These are phyloP conservation scores for Inonotus hispidus DNA, from an alignment of 1,284 basidiomycete genomes.

Conservation along the genomic window DNA sequence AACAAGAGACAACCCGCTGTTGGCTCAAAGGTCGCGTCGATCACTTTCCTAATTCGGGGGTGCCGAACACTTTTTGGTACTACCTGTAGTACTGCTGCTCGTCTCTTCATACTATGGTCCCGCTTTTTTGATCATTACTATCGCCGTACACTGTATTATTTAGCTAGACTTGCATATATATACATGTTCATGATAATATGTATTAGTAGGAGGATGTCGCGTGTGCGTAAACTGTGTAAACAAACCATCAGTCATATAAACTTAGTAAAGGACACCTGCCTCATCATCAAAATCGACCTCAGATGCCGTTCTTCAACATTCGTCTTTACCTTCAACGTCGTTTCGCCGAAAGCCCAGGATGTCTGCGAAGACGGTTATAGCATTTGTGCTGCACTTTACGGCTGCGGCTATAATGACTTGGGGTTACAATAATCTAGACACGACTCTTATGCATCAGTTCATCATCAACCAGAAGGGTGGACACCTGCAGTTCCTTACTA, in stretches of 20 bases:
- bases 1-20: too few relatives aligned
- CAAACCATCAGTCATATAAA: too few relatives aligned
- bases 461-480: slow-evolving; percentile 53
- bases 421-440: slow-evolving; percentile 38
- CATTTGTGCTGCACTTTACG: slow-evolving; percentile 35
- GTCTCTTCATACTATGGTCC: not conserved
- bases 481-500: slow-evolving; percentile 68
- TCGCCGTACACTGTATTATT: not conserved
- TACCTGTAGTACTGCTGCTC: too few relatives aligned
- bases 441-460: slow-evolving; percentile 33
- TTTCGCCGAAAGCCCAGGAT: not conserved
- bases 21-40: too few relatives aligned
- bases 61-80: too few relatives aligned
- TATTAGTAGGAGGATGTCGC: not conserved
- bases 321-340: not conserved
- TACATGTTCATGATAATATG: not conserved
- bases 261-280: not conserved
- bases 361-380: not conserved
- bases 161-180: not conserved
- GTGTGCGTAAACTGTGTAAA: not conserved
- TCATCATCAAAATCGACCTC: not conserved
- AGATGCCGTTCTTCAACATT: not conserved
- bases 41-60: too few relatives aligned
- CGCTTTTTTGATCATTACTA: too few relatives aligned
- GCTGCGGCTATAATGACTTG: slow-evolving; percentile 42